phyloP scores from a whole-genome alignment of 2,329 filamentous ascomycete species.

The Cercospora zeina region DNA sequence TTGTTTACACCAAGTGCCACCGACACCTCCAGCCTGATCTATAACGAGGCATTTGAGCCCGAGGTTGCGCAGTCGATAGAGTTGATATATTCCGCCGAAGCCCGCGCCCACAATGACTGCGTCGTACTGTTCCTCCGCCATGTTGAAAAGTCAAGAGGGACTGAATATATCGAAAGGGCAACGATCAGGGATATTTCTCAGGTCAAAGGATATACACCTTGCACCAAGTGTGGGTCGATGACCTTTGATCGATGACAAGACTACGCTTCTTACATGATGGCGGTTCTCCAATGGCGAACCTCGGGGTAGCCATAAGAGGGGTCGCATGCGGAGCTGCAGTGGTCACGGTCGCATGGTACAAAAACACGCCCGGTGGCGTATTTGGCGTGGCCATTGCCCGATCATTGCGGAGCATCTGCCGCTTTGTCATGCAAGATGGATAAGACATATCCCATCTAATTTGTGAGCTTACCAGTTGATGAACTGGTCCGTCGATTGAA shows the following conservation, averaged over 20 bases:
- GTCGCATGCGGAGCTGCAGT: constrained; percentile 9
- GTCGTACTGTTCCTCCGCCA: constrained; percentile 22
- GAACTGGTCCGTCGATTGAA: background rate
- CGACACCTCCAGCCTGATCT: constrained; percentile 48
- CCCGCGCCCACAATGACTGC: constrained; percentile 37
- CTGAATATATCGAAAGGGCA: background rate
- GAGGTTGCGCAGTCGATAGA: constrained; percentile 26
- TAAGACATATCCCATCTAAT: background rate
- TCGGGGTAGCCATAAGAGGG: constrained; percentile 12
- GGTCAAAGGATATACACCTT: background rate
- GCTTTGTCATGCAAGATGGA: background rate
- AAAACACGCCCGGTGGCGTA: background rate
- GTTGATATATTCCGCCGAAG: constrained; percentile 35
- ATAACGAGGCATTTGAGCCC: constrained; percentile 38
- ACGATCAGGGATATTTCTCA: background rate
- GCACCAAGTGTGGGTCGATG: background rate
- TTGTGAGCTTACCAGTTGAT: background rate
- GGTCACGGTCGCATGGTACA: background rate
- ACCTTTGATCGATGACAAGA: background rate
- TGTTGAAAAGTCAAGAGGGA: background rate
- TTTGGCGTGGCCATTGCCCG: background rate
- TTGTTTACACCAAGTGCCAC: constrained; percentile 35
- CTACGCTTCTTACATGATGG: background rate
- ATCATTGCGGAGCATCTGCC: background rate
- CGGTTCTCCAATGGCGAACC: background rate